Percentiles rank a stretch among this genome's conserved stretches.
phyloP scores from a whole-genome alignment of 768 basidiomycete genomes.

The Termitomyces sp. region DNA sequence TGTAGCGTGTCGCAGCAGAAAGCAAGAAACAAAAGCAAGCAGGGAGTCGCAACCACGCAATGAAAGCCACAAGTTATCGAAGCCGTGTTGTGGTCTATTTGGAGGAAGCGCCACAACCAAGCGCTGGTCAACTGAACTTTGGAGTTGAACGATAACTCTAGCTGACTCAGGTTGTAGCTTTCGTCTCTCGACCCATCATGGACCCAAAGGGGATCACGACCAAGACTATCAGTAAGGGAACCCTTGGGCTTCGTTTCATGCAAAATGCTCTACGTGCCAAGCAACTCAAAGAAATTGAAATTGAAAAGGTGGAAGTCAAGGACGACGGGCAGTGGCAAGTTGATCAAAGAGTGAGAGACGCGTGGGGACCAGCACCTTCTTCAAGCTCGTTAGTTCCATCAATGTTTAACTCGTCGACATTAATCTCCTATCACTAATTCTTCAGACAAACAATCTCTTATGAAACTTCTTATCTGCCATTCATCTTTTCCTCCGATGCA shows the following conservation, averaged over 20 bases:
- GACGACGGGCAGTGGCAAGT: constrained; percentile 68
- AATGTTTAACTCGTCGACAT: neutral
- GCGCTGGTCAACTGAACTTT: neutral
- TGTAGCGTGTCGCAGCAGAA: neutral
- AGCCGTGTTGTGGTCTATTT: constrained; percentile 8
- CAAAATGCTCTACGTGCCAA: constrained; percentile 60
- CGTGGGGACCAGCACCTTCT: constrained; percentile 35
- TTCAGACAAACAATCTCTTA: constrained; percentile 32
- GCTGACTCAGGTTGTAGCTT: neutral
- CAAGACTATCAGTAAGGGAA: constrained; percentile 54
- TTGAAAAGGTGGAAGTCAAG: constrained; percentile 47
- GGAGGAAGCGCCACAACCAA: neutral
- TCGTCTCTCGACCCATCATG: constrained; percentile 15
- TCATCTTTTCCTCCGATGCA: constrained; percentile 42
- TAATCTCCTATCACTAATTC: neutral
- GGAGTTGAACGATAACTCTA: too few relatives aligned
- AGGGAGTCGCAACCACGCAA: neutral
- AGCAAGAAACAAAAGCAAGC: neutral
- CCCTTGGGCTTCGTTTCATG: constrained; percentile 67
- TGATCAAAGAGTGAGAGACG: constrained; percentile 41
- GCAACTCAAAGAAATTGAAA: constrained; percentile 40
- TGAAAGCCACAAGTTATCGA: neutral
- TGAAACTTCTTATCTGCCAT: constrained; percentile 63
- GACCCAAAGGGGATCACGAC: constrained; percentile 22
- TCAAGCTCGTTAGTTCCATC: constrained; percentile 16